phyloP scores from a whole-genome alignment of 805 yeast species.

The Lipomyces sp. region DNA sequence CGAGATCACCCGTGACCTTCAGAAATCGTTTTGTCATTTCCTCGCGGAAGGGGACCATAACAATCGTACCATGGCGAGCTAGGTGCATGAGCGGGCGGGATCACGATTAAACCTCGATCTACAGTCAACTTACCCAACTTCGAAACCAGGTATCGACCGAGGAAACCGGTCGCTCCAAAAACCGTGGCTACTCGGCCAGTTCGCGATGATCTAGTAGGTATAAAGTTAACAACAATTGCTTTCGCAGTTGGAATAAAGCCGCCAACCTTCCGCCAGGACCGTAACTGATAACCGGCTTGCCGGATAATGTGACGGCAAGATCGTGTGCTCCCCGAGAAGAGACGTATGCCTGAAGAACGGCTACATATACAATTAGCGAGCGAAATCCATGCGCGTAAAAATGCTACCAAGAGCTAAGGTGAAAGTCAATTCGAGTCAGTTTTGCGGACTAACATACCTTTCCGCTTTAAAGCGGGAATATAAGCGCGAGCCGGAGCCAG shows the following conservation, averaged over 20 bases:
- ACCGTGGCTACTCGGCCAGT: constrained; percentile 89
- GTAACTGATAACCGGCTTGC: constrained; percentile 70
- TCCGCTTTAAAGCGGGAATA: constrained; percentile 16
- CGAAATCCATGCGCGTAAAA: not conserved
- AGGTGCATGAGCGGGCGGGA: not conserved
- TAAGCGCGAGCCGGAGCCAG: constrained; percentile 25
- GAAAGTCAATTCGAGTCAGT: not conserved
- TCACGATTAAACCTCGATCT: not conserved
- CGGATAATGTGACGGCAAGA: constrained; percentile 69
- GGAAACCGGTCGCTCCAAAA: constrained; percentile 79
- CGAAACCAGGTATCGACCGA: constrained; percentile 73
- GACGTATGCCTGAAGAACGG: not conserved
- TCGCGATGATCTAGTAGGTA: constrained; percentile 59
- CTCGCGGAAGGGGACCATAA: constrained; percentile 80
- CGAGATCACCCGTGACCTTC: constrained; percentile 83
- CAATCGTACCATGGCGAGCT: constrained; percentile 80
- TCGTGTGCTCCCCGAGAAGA: constrained; percentile 30
- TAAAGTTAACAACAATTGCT: not conserved
- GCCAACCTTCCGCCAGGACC: constrained; percentile 70
- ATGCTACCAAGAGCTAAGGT: not conserved
- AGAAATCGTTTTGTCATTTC: constrained; percentile 76
- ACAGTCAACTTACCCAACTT: constrained; percentile 50
- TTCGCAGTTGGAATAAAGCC: not conserved
- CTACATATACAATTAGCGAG: not conserved
- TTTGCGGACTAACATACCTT: constrained; percentile 15